Base-by-base conservation (phyloP, 306 rosid genomes). In the Elaeagnus macrophylla region DNA sequence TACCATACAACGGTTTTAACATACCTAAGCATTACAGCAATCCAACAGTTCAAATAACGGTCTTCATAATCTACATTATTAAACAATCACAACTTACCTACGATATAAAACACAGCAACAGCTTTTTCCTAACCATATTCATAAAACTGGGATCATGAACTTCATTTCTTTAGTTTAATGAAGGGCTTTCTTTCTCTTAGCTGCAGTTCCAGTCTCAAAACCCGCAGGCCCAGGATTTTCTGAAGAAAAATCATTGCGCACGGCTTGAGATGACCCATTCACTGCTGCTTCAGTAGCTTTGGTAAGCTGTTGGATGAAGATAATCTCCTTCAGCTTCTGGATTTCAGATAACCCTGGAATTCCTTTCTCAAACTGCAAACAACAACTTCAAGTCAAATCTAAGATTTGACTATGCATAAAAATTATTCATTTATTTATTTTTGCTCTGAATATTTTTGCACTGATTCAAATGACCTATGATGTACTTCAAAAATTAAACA, bases 331-430 rank as follows among this genome's bases (percentile, higher is more conserved):
- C 72, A 78, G 10, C 51, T 72, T 85, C 45, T 56, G 78, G 80
- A 73, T 42, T 49, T 72, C 87, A 39, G 67, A 12, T 41, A 71
- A 58, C 36, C 43, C 63, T 18, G 13, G 56, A 38, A 20, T 65
- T 62, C 81, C 78, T 39, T 61, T 79, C 78, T 85, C 83, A 51
- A 51, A 79, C 97, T 89, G 37, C 77, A 71, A 12, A 57, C 59
- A 62, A 53, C 37, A 42, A 5, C 11, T 13, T 13, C 48, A 12
- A 25, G 35, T 12, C 32, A 54, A 37, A 12, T 37, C 32, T 8
- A 38, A 38, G 44, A 12, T 16, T 2, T 37, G 14, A 36, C 17
- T 7, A 9, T 41, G 37, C 61, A 25, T 46, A 54, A 19, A 43
- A 16, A 10, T 25, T 25, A 25, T 25, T 25, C 4, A 25, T 25